Evolutionary conservation across 139 green algal genomes (phyloP).

Genomic region (Nannochloris sp.): DNA sequence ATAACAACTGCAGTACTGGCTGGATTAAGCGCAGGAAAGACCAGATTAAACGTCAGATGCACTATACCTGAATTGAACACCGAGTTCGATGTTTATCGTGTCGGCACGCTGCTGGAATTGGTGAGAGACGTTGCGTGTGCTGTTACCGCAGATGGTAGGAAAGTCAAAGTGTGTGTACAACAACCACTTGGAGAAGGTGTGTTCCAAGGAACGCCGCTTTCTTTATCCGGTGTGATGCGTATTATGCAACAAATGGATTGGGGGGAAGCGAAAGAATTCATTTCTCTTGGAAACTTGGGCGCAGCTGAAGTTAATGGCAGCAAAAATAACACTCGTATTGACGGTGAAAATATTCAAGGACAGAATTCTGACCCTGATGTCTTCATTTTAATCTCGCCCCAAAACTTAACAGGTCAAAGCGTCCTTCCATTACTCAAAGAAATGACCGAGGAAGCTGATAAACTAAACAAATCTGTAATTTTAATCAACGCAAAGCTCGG

Average conservation of each 20-base stretch:
- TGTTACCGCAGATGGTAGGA: conserved; percentile 59
- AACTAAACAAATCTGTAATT: conserved; percentile 39
- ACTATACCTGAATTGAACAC: conserved; percentile 38
- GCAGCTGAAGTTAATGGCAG: neutral
- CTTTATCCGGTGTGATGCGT: conserved; percentile 49
- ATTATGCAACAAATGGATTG: conserved; percentile 84
- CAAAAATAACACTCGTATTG: no score
- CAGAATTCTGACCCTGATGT: conserved; percentile 30
- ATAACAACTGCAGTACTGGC: conserved; percentile 9
- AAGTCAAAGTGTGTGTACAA: conserved; percentile 68
- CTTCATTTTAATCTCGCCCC: conserved; percentile 48
- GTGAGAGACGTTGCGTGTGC: conserved; percentile 58
- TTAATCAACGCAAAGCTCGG: conserved; percentile 54
- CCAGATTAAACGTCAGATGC: conserved; percentile 23
- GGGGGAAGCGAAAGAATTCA: conserved; percentile 24
- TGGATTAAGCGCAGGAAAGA: conserved; percentile 29
- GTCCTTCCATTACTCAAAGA: conserved; percentile 49
- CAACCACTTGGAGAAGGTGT: conserved; percentile 69
- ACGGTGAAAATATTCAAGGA: no score
- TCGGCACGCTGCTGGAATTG: conserved; percentile 76
- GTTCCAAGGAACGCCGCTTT: conserved; percentile 62
- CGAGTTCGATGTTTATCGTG: conserved; percentile 70
- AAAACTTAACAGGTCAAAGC: conserved; percentile 63
- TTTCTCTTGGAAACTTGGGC: neutral
- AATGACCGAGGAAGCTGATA: conserved; percentile 20